Conservation (phyloP, 805 yeast species). For the Myxozyma kluyveri region DNA sequence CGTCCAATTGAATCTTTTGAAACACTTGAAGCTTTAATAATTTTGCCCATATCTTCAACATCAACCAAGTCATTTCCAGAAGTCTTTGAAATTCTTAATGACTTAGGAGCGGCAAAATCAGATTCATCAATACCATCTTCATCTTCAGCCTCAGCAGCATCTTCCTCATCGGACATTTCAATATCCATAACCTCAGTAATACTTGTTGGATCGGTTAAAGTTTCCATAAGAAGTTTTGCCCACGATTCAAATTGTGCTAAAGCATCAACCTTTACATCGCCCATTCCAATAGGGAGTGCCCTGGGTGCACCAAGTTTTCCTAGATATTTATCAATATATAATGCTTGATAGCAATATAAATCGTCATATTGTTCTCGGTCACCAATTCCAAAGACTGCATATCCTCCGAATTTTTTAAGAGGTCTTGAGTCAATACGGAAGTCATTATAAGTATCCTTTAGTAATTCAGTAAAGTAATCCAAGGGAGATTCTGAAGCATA, state of each 20-base stretch:
- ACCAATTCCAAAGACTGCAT: conserved; percentile 82
- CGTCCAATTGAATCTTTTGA: conserved; percentile 36
- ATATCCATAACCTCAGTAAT: conserved; percentile 58
- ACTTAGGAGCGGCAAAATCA: conserved; percentile 14
- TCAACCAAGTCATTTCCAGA: conserved; percentile 58
- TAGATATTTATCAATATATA: conserved; percentile 66
- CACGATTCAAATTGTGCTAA: conserved; percentile 67
- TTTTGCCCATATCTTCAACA: conserved; percentile 82
- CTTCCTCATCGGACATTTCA: conserved; percentile 57
- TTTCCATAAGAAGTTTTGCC: conserved; percentile 57
- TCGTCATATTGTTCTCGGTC: conserved; percentile 83
- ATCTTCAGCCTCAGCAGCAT: conserved; percentile 33
- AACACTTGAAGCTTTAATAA: conserved; percentile 41
- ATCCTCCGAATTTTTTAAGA: conserved; percentile 65
- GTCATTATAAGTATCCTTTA: conserved; percentile 78
- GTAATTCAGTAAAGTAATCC: conserved; percentile 77
- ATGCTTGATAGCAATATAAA: conserved; percentile 84
- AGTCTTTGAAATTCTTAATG: conserved; percentile 26
- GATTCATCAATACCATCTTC: conserved; percentile 40
- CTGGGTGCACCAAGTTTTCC: conserved; percentile 85
- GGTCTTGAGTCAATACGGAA: conserved; percentile 85
- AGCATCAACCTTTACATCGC: conserved; percentile 64
- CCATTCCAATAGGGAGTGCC: conserved; percentile 75
- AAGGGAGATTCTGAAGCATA: conserved; percentile 91
- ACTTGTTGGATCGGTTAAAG: conserved; percentile 61